Evolutionary conservation across 805 yeast species (phyloP).

Genomic region (Metschnikowia rubicola): DNA sequence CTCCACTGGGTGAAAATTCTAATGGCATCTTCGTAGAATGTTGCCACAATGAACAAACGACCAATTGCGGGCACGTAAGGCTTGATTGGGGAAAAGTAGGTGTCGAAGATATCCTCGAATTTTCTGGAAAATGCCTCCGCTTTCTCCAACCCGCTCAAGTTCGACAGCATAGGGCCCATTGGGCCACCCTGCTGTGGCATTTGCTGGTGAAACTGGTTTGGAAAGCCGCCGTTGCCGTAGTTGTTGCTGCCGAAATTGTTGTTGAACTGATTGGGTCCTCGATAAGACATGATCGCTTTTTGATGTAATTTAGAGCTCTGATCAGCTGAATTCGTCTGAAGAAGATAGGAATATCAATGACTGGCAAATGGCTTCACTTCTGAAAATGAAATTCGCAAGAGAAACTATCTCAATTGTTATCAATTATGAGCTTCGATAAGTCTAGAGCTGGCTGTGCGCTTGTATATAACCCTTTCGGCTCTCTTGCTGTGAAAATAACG

Average conservation of each 20-base stretch:
- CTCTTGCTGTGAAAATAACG: not conserved
- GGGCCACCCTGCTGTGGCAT: slow-evolving; percentile 16
- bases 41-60: slow-evolving; percentile 85
- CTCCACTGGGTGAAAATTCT: slow-evolving; percentile 86
- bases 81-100: slow-evolving; percentile 48
- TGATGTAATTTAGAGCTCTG: not conserved
- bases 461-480: not conserved
- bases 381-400: not conserved
- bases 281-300: slow-evolving; percentile 33
- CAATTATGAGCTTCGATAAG: not conserved
- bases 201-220: slow-evolving; percentile 11
- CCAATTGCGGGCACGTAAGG: slow-evolving; percentile 87
- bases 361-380: not conserved
- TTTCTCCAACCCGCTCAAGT: slow-evolving; percentile 29
- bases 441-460: not conserved
- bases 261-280: slow-evolving; percentile 43
- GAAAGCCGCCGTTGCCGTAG: slow-evolving; percentile 19
- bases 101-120: slow-evolving; percentile 53
- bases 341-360: not conserved
- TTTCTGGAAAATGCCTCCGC: slow-evolving; percentile 52
- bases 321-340: too few relatives aligned
- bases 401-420: not conserved
- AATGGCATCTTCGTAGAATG: slow-evolving; percentile 84
- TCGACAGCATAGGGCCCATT: slow-evolving; percentile 23
- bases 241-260: slow-evolving; percentile 31